Conservation (phyloP, 73 alveolate species). For the Paraurostyla sp. region DNA sequence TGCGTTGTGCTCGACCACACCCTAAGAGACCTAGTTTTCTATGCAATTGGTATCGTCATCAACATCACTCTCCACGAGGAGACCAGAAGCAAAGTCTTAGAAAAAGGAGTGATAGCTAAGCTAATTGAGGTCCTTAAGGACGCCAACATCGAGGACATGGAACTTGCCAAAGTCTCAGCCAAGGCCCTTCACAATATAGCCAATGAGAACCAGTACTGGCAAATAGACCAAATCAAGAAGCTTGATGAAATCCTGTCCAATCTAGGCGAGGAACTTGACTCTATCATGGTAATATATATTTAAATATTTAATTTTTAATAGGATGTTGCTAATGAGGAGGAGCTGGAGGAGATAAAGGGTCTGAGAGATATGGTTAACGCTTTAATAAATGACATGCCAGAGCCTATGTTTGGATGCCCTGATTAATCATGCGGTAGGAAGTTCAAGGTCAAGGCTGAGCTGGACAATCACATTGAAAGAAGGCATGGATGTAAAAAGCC, state of each 20-base stretch:
- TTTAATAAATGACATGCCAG: constrained; percentile 74
- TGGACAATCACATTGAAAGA: constrained; percentile 51
- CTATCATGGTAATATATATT: constrained; percentile 52
- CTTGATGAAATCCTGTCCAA: constrained; percentile 65
- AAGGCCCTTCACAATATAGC: constrained; percentile 68
- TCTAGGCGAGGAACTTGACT: constrained; percentile 77
- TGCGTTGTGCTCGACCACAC: constrained; percentile 56
- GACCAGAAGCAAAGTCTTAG: constrained; percentile 53
- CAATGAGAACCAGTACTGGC: constrained; percentile 60
- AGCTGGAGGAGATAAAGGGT: constrained; percentile 60
- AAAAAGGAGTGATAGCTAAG: constrained; percentile 8
- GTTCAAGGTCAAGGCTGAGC: constrained; percentile 61
- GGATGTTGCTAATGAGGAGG: constrained; percentile 77
- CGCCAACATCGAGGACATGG: constrained; percentile 72
- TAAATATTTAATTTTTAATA: not conserved
- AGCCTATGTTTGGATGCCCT: constrained; percentile 58
- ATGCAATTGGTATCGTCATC: constrained; percentile 63
- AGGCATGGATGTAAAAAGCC: constrained; percentile 35
- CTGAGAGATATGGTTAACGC: constrained; percentile 62
- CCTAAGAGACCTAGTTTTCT: constrained; percentile 60
- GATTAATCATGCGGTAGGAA: constrained; percentile 63
- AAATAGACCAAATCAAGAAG: constrained; percentile 36
- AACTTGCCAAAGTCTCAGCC: constrained; percentile 70
- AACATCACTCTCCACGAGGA: constrained; percentile 52
- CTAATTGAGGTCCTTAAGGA: constrained; percentile 57